Conservation (phyloP, 2,329 filamentous ascomycete genomes). For the Fusarium proliferatum region DNA sequence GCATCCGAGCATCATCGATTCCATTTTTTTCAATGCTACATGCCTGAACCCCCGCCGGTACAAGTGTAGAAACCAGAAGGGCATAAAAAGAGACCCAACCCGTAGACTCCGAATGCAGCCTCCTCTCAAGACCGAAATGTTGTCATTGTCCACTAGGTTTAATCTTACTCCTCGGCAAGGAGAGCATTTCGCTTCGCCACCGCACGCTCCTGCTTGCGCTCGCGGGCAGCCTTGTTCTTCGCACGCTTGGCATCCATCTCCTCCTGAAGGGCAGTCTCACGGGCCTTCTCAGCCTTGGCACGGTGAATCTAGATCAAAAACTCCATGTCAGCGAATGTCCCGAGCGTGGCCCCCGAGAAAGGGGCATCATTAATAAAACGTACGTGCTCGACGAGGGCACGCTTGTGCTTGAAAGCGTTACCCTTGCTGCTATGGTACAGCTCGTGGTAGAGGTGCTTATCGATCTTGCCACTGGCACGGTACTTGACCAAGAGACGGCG, state of each 20-base stretch:
- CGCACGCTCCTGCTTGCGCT: slow-evolving; percentile 95
- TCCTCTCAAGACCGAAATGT: slow-evolving; percentile 63
- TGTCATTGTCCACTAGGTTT: slow-evolving; percentile 59
- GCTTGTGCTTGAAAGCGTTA: slow-evolving; percentile 99
- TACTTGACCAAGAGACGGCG: slow-evolving; percentile 99
- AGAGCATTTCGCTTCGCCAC: slow-evolving; percentile 90
- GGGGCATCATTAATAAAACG: slow-evolving; percentile 57
- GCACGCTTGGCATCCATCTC: slow-evolving; percentile 99
- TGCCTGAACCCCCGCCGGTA: slow-evolving; percentile 64
- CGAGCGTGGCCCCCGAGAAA: not conserved
- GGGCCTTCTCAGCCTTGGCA: slow-evolving; percentile 99
- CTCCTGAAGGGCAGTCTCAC: slow-evolving; percentile 96
- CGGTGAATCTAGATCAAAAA: slow-evolving; percentile 84
- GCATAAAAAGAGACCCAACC: slow-evolving; percentile 64
- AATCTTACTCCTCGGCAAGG: slow-evolving; percentile 72
- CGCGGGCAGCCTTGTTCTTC: slow-evolving; percentile 99
- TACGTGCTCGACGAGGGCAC: slow-evolving; percentile 99
- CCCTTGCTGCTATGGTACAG: slow-evolving; percentile 99
- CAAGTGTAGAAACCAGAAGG: slow-evolving; percentile 61
- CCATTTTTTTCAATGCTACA: slow-evolving; percentile 68
- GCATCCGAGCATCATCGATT: slow-evolving; percentile 61
- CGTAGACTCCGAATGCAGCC: slow-evolving; percentile 71
- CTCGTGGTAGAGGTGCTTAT: slow-evolving; percentile 99
- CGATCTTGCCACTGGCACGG: slow-evolving; percentile 99
- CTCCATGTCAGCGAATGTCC: slow-evolving; percentile 32